phyloP scores from a whole-genome alignment of 2,329 filamentous ascomycete genomes.

The Colletotrichum musicola region DNA sequence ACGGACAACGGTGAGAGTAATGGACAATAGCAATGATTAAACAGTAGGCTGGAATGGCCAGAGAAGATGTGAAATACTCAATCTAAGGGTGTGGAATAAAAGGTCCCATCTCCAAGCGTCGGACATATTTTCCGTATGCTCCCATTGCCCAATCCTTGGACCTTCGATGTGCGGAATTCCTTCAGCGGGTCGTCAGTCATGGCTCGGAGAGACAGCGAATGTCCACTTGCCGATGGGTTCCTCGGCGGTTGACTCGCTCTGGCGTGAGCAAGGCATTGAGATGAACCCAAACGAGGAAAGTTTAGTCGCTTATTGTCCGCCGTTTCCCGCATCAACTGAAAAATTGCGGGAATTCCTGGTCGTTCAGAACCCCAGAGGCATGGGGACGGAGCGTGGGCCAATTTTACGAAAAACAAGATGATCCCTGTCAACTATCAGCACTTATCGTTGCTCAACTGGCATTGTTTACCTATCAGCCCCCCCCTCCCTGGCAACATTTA shows the following conservation, averaged over 20 bases:
- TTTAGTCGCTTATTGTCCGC: constrained; percentile 20
- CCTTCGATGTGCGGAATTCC: no score
- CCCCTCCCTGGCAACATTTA: constrained; percentile 13
- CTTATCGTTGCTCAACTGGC: background rate
- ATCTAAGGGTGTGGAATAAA: no score
- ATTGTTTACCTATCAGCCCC: background rate
- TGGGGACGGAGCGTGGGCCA: constrained; percentile 12
- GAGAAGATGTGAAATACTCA: no score
- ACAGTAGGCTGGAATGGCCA: no score
- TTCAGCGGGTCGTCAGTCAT: background rate
- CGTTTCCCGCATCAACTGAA: constrained; percentile 14
- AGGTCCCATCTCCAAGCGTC: no score
- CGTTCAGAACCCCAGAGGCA: constrained; percentile 10
- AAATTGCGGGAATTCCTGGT: constrained; percentile 22
- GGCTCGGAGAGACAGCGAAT: background rate
- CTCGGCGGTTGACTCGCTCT: background rate
- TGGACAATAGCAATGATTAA: background rate
- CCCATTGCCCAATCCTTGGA: no score
- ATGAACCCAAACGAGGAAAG: background rate
- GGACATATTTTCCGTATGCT: no score
- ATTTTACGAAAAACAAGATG: constrained; percentile 23
- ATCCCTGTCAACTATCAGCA: constrained; percentile 24
- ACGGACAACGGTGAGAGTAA: no score
- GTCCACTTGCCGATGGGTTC: background rate
- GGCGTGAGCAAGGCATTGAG: background rate